Base-by-base conservation (phyloP, 495 filamentous ascomycete genomes). In the Podospora pseudopauciseta region DNA sequence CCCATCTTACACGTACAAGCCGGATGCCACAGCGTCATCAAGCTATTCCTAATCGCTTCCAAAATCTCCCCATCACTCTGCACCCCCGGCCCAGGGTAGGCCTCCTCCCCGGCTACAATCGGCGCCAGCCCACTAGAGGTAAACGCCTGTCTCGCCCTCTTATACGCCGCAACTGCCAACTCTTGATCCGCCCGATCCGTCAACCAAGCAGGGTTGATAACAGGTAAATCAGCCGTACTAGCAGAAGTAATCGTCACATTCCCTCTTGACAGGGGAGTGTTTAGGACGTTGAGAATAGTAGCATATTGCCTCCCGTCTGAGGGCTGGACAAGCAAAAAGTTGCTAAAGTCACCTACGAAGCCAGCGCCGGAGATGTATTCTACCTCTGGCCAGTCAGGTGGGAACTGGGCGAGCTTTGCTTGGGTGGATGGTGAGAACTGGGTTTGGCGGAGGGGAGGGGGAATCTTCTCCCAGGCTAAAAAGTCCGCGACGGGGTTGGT, bases 361-460 rank as follows among this genome's bases (percentile, higher is more conserved):
- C 64, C 74, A 44, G 49, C 60, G 27, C 65, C 60, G 55, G 66
- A 39, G 30, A 82, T 44, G 64, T 77, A 80, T 65, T 88, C 85
- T 18, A 86, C 69, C 32, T 89, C 86, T 0, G 87, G 87, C 86
- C 86, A 89, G 70, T 88, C 86, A 1, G 65, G n/a, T 0, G 86
- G 81, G 61, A 84, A 85, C 57, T 66, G 63, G 15, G 71, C 67
- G 6, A 88, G 80, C 53, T 73, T 74, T 0, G 63, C 26, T 18
- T 44, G 44, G 61, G 80, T 76, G 54, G 74, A 28, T 54, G 64
- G 28, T 62, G 68, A 67, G 56, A 75, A 61, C 11, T 67, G 61
- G 26, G 64, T 67, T 20, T 57, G 19, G 16, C 67, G 69, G n/a
- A 71, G 61, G 20, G 65, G 26, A 1, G 44, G 19, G 39, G 73